Base-by-base conservation (phyloP, 2,329 filamentous ascomycete genomes). In the Diaporthe citri region DNA sequence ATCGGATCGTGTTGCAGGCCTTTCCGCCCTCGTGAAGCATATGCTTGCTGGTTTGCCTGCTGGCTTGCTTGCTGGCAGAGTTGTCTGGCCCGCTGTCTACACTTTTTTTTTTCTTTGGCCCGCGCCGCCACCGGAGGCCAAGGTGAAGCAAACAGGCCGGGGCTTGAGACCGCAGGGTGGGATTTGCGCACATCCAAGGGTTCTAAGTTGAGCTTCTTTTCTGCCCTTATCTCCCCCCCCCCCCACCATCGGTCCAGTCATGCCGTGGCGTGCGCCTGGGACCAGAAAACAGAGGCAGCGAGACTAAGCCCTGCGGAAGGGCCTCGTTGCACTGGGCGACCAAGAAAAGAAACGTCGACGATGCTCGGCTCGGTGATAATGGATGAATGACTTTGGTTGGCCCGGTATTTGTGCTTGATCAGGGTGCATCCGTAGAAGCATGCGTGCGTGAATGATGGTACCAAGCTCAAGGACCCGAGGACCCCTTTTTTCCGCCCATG, bases 181-280 rank as follows among this genome's bases (percentile, higher is more conserved):
- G 52, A 71, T 71, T 71, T 62, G 34, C 22, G 69, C 56, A 22
- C 28, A 51, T 52, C 43, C 31, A 39, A 52, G 31, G 43, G 28
- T 46, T 25, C 59, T 46, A 62, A 13, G 59, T 25, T 25, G 56
- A 39, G 56, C 43, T 60, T 62, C 70, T 62, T 51, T 62, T 62
- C 20, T 51, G 31, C 43, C 67, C 74, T 75, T 75, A 75, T 75
- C 74, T 73, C 43, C 25, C 48, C 74, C 43, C 25, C 48, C 74
- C 74, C 74, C 52, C 72, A 31, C 62, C 71, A n/a, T 31, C 56
- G 62, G 22, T 62, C 52, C 69, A 73, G 74, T 69, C 62, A 75
- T 46, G 56, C 4, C 46, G 39, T 62, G 70, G 64, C 64, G 34
- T 52, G 34, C 31, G 31, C 31, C 64, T 25, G 4, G 46, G 13